Conservation (phyloP, 1,284 basidiomycete species). For the Tausonia pullulans region DNA sequence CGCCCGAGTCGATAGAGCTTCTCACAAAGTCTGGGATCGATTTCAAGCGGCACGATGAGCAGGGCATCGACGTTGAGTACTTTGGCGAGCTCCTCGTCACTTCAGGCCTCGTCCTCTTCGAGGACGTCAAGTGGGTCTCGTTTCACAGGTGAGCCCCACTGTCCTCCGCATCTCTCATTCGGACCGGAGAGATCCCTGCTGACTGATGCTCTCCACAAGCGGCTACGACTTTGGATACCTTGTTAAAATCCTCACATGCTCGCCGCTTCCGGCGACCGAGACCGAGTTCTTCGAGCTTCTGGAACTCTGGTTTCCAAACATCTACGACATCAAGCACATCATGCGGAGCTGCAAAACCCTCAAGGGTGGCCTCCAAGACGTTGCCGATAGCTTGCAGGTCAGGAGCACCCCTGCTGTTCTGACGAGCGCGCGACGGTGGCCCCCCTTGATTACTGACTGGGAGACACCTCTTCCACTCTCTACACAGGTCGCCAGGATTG, state of each 20-base stretch:
- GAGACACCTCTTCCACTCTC: neutral
- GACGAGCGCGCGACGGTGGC: neutral
- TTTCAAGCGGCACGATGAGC: slow-evolving; percentile 82
- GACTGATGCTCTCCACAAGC: slow-evolving; percentile 38
- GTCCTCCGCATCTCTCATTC: neutral
- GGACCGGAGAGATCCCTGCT: slow-evolving; percentile 5
- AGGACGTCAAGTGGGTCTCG: slow-evolving; percentile 91
- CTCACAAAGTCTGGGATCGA: slow-evolving; percentile 92
- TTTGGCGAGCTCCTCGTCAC: slow-evolving; percentile 98
- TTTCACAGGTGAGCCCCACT: slow-evolving; percentile 71
- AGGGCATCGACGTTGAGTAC: slow-evolving; percentile 84
- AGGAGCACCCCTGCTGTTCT: slow-evolving; percentile 22
- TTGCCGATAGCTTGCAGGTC: slow-evolving; percentile 85
- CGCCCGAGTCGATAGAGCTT: slow-evolving; percentile 90
- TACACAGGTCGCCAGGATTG: slow-evolving; percentile 69
- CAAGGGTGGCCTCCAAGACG: slow-evolving; percentile 89
- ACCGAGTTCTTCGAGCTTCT: slow-evolving; percentile 83
- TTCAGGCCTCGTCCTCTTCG: slow-evolving; percentile 78
- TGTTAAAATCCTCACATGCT: slow-evolving; percentile 82
- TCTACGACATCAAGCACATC: slow-evolving; percentile 97
- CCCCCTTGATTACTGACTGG: neutral
- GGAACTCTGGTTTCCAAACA: slow-evolving; percentile 86
- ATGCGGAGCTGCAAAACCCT: slow-evolving; percentile 79
- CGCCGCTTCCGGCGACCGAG: slow-evolving; percentile 79
- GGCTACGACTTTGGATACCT: slow-evolving; percentile 99